Evolutionary conservation across 2,329 filamentous ascomycete genomes (phyloP), one percentile per base, ranked within the genome.

Genomic region (Gaeumannomyces tritici): DNA sequence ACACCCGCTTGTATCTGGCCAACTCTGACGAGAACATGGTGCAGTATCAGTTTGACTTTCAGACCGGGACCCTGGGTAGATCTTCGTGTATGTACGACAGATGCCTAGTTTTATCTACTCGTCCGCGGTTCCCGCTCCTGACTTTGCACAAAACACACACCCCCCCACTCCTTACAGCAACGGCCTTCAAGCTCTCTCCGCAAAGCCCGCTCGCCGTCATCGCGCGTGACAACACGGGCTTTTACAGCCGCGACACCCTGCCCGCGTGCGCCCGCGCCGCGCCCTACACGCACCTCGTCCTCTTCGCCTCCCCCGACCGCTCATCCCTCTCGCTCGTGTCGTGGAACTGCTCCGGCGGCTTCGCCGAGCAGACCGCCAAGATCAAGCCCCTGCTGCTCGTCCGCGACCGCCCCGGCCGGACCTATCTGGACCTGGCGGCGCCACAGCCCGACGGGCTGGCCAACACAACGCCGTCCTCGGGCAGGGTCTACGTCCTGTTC

Each of bases 341-440:
- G 5, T 64, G 62, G 64, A 65, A 64, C 31, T 64, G 64, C 59
- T 65, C 62, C 2, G 57, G 62, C 27, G 62, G 64, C 9, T 65
- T 65, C 33, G 55, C 62, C 18, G 58, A 26, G 2, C 62, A 63
- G 28, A 31, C 55, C 12, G 31, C 24, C 29, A 61, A 62, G 6
- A 65, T n/a, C n/a, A n/a, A n/a, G n/a, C n/a, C n/a, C n/a, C n/a
- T n/a, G n/a, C n/a, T n/a, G n/a, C n/a, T n/a, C n/a, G n/a, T n/a
- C n/a, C n/a, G n/a, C n/a, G 27, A 7, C 27, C 55, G 55, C 8
- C 55, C 55, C 4, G 15, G 13, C 2, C 18, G 55, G 27, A 57
- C 27, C 2, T 57, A 57, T 21, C n/a, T 57, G 55, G 55, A 13
- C n/a, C 55, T 57, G 27, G 27, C 55, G 55, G 55, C 55, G 55